Evolutionary conservation across 805 yeast genomes (phyloP).

Genomic region (Pichia nakasei): DNA sequence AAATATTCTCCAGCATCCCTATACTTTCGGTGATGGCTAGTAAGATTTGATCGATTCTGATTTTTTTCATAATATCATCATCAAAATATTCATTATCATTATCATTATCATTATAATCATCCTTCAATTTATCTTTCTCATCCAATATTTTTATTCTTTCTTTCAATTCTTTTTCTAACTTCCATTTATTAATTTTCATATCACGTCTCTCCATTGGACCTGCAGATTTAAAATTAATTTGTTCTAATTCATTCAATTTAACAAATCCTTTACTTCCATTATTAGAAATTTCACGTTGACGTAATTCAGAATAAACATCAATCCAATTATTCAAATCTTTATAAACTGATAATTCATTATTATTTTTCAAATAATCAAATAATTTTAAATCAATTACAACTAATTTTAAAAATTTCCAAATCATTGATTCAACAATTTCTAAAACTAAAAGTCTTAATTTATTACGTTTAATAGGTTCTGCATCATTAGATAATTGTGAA

Average conservation of each 20-base stretch:
- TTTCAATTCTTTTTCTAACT: conserved; percentile 46
- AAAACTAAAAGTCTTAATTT: conserved; percentile 9
- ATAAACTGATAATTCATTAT: background rate
- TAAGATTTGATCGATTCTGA: conserved; percentile 48
- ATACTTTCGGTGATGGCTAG: conserved; percentile 47
- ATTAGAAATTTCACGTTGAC: conserved; percentile 4
- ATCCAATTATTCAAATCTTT: conserved; percentile 11
- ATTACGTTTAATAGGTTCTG: conserved; percentile 4
- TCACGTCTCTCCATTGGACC: conserved; percentile 47
- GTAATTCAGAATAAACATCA: conserved; percentile 3
- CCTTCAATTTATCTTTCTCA: conserved; percentile 21
- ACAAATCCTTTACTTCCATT: conserved; percentile 5
- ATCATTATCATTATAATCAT: background rate
- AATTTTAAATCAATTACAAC: conserved; percentile 5
- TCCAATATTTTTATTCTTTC: conserved; percentile 34
- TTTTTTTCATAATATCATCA: conserved; percentile 53
- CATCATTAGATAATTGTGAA: conserved; percentile 6
- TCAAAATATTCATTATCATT: conserved; percentile 31
- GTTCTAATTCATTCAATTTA: conserved; percentile 9
- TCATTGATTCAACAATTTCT: conserved; percentile 9
- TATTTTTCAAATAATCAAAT: background rate
- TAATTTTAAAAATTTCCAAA: conserved; percentile 4
- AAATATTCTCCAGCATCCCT: conserved; percentile 44
- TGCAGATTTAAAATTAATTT: background rate
- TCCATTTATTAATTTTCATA: conserved; percentile 63